These are phyloP conservation scores for Lactarius sanguifluus DNA, from an alignment of 768 basidiomycete species.

Conservation along the genomic window DNA sequence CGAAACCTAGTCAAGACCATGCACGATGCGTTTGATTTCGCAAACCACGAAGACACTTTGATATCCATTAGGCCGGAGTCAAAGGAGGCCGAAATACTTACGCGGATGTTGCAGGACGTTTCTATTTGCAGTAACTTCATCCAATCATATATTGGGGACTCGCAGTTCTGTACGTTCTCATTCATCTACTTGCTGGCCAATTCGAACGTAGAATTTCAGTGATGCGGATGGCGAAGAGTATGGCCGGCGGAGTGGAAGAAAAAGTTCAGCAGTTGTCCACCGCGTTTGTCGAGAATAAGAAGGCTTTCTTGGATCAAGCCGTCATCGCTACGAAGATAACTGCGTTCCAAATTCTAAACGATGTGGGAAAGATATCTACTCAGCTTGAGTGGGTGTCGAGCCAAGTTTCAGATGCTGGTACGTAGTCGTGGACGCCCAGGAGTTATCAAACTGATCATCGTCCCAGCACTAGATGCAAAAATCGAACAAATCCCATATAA, in stretches of 20 bases:
- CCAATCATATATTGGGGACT: neutral
- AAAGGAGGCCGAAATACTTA: neutral
- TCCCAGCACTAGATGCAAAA: too few relatives aligned
- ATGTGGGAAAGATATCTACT: neutral
- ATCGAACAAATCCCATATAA: too few relatives aligned
- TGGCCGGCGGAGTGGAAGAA: neutral
- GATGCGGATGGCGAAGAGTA: neutral
- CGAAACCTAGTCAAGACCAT: neutral
- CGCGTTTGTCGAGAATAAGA: neutral
- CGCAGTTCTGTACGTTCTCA: neutral
- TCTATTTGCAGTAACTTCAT: neutral
- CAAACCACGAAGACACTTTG: neutral
- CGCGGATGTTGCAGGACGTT: neutral
- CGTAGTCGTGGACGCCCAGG: neutral
- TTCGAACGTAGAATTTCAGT: neutral
- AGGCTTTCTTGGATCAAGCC: neutral
- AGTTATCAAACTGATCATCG: too few relatives aligned
- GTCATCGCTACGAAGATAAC: neutral
- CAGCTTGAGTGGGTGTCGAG: neutral
- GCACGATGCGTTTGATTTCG: neutral
- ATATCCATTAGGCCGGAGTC: neutral
- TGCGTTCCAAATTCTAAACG: conserved; percentile 1
- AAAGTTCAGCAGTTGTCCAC: neutral
- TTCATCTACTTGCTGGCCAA: neutral
- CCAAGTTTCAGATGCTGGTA: neutral